Evolutionary conservation across 2,329 filamentous ascomycete genomes (phyloP).

Genomic region (Corynespora cassiicola): DNA sequence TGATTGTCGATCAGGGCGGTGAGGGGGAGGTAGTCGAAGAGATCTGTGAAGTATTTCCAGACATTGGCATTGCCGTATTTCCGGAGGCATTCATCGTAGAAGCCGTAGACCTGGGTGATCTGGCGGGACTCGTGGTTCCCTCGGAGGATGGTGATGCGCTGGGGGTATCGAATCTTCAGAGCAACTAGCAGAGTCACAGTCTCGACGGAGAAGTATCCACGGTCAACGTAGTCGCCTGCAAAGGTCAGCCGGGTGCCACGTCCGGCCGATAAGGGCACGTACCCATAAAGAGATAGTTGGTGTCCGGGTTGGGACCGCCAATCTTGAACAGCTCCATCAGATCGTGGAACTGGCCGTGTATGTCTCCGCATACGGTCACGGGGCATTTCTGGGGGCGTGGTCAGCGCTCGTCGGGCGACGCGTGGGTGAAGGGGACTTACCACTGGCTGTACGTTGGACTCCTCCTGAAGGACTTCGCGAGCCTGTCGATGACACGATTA

Average conservation of each 20-base stretch:
- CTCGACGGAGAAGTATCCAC: slow-evolving; percentile 98
- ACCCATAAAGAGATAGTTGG: slow-evolving; percentile 99
- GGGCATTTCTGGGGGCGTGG: slow-evolving; percentile 89
- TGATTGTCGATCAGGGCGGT: slow-evolving; percentile 77
- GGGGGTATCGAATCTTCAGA: slow-evolving; percentile 96
- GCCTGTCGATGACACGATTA: too few species aligned
- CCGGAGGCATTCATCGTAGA: slow-evolving; percentile 78
- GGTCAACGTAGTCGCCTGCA: slow-evolving; percentile 94
- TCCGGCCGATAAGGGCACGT: too few species aligned
- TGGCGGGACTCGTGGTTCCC: slow-evolving; percentile 84
- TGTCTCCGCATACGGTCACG: slow-evolving; percentile 97
- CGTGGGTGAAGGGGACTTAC: slow-evolving; percentile 67
- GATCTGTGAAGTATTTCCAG: slow-evolving; percentile 80
- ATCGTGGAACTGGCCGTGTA: slow-evolving; percentile 98
- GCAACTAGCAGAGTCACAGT: slow-evolving; percentile 95
- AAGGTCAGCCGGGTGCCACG: slow-evolving; percentile 19
- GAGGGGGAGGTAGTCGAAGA: slow-evolving; percentile 78
- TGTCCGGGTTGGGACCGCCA: slow-evolving; percentile 95
- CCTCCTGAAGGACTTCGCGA: slow-evolving; percentile 93
- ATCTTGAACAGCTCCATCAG: slow-evolving; percentile 99
- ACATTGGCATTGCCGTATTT: slow-evolving; percentile 81
- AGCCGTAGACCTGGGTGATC: slow-evolving; percentile 80
- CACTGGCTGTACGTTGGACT: slow-evolving; percentile 98
- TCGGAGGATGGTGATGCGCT: slow-evolving; percentile 96
- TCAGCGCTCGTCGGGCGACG: too few species aligned